Base-by-base conservation (phyloP, 768 basidiomycete genomes). In the Tephrocybe sp. region DNA sequence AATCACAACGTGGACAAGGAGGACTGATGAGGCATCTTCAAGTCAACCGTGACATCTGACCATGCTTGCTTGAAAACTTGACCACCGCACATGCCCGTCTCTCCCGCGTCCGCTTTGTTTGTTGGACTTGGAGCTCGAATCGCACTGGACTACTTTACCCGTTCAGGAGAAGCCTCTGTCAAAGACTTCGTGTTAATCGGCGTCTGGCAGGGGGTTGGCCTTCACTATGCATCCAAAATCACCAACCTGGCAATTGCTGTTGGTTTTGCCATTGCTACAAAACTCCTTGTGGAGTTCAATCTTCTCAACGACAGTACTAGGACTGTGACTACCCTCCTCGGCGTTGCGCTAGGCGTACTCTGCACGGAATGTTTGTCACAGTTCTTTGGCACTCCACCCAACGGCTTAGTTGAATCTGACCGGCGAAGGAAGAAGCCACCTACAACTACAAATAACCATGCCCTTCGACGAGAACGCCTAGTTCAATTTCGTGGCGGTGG, bases 41-140 rank as follows among this genome's bases (percentile, higher is more conserved):
- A 23, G 17, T 26, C 39, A n/a, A n/a, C n/a, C n/a, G n/a, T n/a
- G n/a, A n/a, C 15, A 9, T 28, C 20, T 6, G 21, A 40, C 43
- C 24, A 63, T 60, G 57, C 50, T 55, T 51, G 45, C 48, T 58
- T 59, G 58, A 30, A 55, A 36, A 26, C 36, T 39, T 50, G 24
- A 14, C 47, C 53, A n/a, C 50, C 51, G 23, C 58, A 36, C 30
- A 78, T 76, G 72, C 66, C 68, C 36, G 68, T 74, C 33, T 66
- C 72, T 46, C 81, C 81, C 58, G 81, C 84, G 48, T 80, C 80
- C 55, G 84, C 88, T 50, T 78, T 91, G 54, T 77, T 90, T 57
- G 72, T 88, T 54, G 88, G 88, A 49, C 77, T 90, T 57, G 85
- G 86, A 58, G 83, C 84, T 42, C 87, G 89, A 54, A 80, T 91